Percentiles rank a stretch among this genome's conserved stretches.
These are phyloP conservation scores for Phlyctochytrium planicorne DNA, from an alignment of 192 early-diverging fungal species.

Conservation along the genomic window DNA sequence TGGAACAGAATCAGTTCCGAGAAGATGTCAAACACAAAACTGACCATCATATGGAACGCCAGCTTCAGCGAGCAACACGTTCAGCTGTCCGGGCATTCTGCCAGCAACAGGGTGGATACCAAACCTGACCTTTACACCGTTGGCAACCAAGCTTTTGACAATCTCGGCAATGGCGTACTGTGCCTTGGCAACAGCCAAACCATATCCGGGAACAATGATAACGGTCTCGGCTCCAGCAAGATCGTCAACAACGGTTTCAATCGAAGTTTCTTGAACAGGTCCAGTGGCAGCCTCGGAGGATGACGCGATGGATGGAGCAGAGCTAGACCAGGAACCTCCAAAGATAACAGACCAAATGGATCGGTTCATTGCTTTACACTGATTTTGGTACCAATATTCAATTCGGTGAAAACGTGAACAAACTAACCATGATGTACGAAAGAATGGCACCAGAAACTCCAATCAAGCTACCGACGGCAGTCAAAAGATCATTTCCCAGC, in stretches of 20 bases:
- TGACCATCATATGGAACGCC: slow-evolving; percentile 38
- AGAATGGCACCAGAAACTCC: slow-evolving; percentile 38
- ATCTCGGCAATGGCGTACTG: slow-evolving; percentile 41
- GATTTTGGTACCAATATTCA: background rate
- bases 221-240: slow-evolving; percentile 29
- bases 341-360: slow-evolving; percentile 26
- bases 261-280: slow-evolving; percentile 17
- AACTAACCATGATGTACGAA: slow-evolving; percentile 36
- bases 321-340: background rate
- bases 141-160: slow-evolving; percentile 25
- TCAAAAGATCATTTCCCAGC: slow-evolving; percentile 36
- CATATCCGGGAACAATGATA: slow-evolving; percentile 42
- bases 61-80: slow-evolving; percentile 36
- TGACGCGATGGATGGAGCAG: slow-evolving; percentile 3
- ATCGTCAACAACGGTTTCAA: slow-evolving; percentile 25
- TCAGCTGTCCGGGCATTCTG: slow-evolving; percentile 40
- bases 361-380: slow-evolving; percentile 44
- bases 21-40: background rate
- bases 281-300: slow-evolving; percentile 32
- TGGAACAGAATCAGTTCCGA: background rate
- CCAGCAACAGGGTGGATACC: slow-evolving; percentile 44
- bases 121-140: slow-evolving; percentile 35
- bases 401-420: slow-evolving; percentile 3
- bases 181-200: slow-evolving; percentile 39
- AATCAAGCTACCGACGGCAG: slow-evolving; percentile 35